These are phyloP conservation scores for Poa pratensis DNA, from an alignment of 176 grass and related monocot species.

Conservation along the genomic window DNA sequence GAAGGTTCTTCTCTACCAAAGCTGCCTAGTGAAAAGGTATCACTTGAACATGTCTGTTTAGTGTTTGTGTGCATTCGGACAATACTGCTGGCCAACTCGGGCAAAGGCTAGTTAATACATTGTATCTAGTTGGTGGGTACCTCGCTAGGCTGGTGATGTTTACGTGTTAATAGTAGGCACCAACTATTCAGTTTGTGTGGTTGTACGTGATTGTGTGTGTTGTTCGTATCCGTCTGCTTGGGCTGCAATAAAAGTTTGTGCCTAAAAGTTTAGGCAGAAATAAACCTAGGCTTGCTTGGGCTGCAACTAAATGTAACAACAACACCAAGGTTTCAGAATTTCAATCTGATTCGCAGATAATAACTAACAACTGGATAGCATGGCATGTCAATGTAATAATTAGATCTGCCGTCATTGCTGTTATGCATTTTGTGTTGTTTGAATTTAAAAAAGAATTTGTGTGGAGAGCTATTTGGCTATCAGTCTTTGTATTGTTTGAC, in stretches of 20 bases:
- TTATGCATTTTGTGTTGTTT: conserved; percentile 12
- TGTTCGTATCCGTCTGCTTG: not conserved
- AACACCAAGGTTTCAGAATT: not conserved
- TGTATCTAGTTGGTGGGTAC: not conserved
- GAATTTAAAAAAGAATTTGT: not conserved
- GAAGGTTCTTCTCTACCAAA: not conserved
- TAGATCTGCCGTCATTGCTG: not conserved
- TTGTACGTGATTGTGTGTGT: not conserved
- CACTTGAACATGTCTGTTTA: conserved; percentile 17
- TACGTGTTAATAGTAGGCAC: not conserved
- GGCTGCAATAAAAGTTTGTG: not conserved
- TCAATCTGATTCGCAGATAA: not conserved
- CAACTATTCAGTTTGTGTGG: not conserved
- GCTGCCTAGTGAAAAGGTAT: conserved; percentile 27
- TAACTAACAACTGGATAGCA: not conserved
- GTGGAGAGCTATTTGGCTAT: not conserved
- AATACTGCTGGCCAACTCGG: not conserved
- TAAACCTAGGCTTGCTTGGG: not conserved
- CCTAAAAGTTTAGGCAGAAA: not conserved
- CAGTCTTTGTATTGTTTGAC: conserved; percentile 6
- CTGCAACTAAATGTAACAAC: not conserved
- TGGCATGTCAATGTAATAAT: not conserved
- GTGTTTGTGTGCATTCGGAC: not conserved
- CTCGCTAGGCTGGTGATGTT: too few species aligned
- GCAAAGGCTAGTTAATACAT: not conserved